Evolutionary conservation across 2,329 filamentous ascomycete genomes (phyloP).

Genomic region (Chaetomiaceae sp.): DNA sequence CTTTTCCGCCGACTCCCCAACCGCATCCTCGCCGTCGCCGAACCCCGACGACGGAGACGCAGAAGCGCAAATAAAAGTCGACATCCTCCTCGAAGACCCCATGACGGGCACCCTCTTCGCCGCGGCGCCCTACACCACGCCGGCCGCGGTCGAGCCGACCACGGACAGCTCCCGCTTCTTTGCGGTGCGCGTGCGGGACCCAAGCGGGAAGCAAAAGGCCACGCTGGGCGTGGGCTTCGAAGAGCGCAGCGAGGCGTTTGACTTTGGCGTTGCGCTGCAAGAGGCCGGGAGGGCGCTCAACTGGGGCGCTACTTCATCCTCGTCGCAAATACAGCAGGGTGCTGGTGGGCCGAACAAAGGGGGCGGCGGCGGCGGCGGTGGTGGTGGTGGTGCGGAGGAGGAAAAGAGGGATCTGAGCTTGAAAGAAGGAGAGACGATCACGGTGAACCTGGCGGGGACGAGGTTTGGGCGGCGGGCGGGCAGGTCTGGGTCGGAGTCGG

Average conservation of each 20-base stretch:
- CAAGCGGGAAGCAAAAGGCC: slow-evolving; percentile 64
- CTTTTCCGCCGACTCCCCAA: slow-evolving; percentile 20
- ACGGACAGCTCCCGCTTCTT: slow-evolving; percentile 81
- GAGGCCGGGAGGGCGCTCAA: slow-evolving; percentile 69
- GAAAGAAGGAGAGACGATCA: slow-evolving; percentile 87
- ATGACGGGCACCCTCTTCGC: slow-evolving; percentile 72
- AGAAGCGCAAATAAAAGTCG: slow-evolving; percentile 55
- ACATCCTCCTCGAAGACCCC: slow-evolving; percentile 75
- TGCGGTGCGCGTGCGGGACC: slow-evolving; percentile 73
- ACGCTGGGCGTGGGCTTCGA: slow-evolving; percentile 82
- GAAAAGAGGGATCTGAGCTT: slow-evolving; percentile 74
- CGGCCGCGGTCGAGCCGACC: slow-evolving; percentile 67
- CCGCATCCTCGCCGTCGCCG: slow-evolving; percentile 23
- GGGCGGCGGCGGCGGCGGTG: slow-evolving; percentile 31
- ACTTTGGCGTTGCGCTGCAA: slow-evolving; percentile 76
- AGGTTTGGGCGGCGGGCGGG: slow-evolving; percentile 47
- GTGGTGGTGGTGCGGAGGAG: slow-evolving; percentile 36
- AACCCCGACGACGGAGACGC: slow-evolving; percentile 24
- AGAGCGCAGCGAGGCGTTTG: slow-evolving; percentile 79
- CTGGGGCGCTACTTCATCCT: background rate
- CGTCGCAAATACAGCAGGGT: background rate
- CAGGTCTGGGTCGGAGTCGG: slow-evolving; percentile 27
- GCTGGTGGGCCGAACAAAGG: slow-evolving; percentile 25
- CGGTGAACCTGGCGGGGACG: slow-evolving; percentile 65
- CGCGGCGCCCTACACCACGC: slow-evolving; percentile 69